Conservation (phyloP, 352 stramenopile genomes). For the Phytophthora brassicae region DNA sequence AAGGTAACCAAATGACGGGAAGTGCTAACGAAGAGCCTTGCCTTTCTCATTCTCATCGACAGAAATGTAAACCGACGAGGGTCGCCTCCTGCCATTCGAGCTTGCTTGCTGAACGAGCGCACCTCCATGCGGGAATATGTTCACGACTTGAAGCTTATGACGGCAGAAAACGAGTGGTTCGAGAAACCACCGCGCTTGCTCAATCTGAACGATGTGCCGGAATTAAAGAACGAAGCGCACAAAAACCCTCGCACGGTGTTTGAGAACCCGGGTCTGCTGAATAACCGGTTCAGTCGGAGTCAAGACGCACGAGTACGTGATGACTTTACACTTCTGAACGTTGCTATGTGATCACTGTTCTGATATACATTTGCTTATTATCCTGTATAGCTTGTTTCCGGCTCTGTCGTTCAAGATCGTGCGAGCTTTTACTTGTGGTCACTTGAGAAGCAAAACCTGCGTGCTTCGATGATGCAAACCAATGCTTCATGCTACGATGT, state of each 20-base stretch:
- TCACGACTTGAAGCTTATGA: conserved; percentile 78
- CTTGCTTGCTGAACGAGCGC: conserved; percentile 79
- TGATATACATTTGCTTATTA: conserved; percentile 10
- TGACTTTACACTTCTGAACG: neutral
- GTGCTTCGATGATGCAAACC: conserved; percentile 65
- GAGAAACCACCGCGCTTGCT: conserved; percentile 43
- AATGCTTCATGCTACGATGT: conserved; percentile 77
- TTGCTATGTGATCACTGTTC: neutral
- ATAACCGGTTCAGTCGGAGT: conserved; percentile 61
- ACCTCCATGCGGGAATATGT: conserved; percentile 88
- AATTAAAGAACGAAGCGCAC: conserved; percentile 60
- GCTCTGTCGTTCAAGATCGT: conserved; percentile 66
- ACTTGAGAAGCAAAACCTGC: conserved; percentile 64
- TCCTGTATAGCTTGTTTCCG: conserved; percentile 63
- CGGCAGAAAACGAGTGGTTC: conserved; percentile 72
- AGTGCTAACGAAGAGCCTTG: conserved; percentile 7
- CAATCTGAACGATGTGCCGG: conserved; percentile 47
- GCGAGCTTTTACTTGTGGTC: conserved; percentile 88
- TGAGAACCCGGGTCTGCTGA: conserved; percentile 66
- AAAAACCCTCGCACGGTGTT: conserved; percentile 54
- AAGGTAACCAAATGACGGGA: neutral
- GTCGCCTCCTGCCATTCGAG: conserved; percentile 80
- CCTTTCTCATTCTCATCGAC: neutral
- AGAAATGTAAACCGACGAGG: conserved; percentile 88
- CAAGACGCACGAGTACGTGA: conserved; percentile 65